Evolutionary conservation across 805 yeast species (phyloP).

Genomic region (Torulaspora quercuum): DNA sequence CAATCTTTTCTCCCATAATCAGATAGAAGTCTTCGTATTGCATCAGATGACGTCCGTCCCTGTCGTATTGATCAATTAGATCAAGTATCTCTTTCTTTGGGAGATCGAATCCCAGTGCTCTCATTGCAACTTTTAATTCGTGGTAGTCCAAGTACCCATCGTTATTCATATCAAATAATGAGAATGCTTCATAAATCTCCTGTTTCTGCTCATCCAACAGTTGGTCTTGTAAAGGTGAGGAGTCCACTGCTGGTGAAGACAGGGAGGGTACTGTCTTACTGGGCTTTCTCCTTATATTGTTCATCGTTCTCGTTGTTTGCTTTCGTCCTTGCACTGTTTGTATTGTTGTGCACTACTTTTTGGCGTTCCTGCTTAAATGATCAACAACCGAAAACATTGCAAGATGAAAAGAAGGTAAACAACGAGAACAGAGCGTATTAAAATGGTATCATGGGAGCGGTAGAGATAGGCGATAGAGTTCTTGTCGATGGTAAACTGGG

Average conservation of each 20-base stretch:
- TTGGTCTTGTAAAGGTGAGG: conserved; percentile 43
- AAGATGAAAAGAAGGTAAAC: no score
- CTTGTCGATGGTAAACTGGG: conserved; percentile 43
- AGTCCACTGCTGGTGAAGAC: conserved; percentile 17
- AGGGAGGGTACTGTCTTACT: conserved; percentile 13
- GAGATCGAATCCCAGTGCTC: conserved; percentile 89
- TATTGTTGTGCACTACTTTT: conserved; percentile 1
- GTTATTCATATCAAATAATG: conserved; percentile 84
- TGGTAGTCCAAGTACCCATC: conserved; percentile 91
- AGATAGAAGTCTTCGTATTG: conserved; percentile 76
- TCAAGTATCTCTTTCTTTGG: conserved; percentile 70
- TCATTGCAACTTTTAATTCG: conserved; percentile 86
- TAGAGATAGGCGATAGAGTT: conserved; percentile 36
- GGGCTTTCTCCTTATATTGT: conserved; percentile 16
- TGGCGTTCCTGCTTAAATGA: conserved; percentile 4
- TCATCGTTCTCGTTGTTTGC: conserved; percentile 8
- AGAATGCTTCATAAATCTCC: conserved; percentile 89
- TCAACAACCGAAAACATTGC: no score
- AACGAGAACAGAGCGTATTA: background rate
- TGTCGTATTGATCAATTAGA: conserved; percentile 75
- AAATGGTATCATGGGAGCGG: conserved; percentile 7
- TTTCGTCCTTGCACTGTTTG: background rate
- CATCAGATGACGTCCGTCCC: conserved; percentile 68
- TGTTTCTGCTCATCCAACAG: conserved; percentile 82
- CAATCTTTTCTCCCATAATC: conserved; percentile 71